A percentile compares a stretch with the other conserved stretches of the same genome.
Conservation (phyloP, 1,139 yeast genomes). For the Pichia sp. region DNA sequence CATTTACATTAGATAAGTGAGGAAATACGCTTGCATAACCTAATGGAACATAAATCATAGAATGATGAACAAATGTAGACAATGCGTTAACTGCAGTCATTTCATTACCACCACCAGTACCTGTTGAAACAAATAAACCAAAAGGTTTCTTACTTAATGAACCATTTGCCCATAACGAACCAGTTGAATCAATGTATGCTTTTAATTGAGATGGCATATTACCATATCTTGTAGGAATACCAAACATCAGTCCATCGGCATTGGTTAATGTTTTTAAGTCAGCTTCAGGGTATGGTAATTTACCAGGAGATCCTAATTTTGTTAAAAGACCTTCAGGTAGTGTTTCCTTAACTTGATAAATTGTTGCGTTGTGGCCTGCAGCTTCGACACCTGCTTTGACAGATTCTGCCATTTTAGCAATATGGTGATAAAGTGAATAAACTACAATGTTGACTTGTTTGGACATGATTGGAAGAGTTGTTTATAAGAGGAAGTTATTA, state of each 20-base stretch:
- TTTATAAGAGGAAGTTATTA: neutral
- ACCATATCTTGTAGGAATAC: conserved; percentile 79
- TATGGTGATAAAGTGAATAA: conserved; percentile 77
- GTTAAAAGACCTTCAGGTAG: conserved; percentile 54
- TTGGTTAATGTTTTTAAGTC: conserved; percentile 47
- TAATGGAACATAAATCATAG: conserved; percentile 68
- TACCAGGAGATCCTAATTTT: conserved; percentile 60
- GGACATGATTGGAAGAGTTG: neutral
- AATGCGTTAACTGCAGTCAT: conserved; percentile 56
- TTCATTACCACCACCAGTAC: conserved; percentile 84
- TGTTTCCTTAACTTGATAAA: conserved; percentile 78
- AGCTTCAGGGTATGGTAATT: conserved; percentile 61
- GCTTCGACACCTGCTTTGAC: conserved; percentile 61
- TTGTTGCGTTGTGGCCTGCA: conserved; percentile 65
- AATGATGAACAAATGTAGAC: conserved; percentile 68
- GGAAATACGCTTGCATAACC: conserved; percentile 64
- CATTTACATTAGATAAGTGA: conserved; percentile 50
- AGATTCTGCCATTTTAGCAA: conserved; percentile 59
- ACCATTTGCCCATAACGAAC: conserved; percentile 74
- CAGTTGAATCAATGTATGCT: conserved; percentile 73
- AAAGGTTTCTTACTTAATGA: conserved; percentile 66
- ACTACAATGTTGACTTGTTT: conserved; percentile 43
- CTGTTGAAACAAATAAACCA: conserved; percentile 70
- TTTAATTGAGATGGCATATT: conserved; percentile 75
- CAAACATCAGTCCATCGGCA: conserved; percentile 72